phyloP scores from a whole-genome alignment of 1,284 basidiomycete species.

The Papiliotrema fonsecae region DNA sequence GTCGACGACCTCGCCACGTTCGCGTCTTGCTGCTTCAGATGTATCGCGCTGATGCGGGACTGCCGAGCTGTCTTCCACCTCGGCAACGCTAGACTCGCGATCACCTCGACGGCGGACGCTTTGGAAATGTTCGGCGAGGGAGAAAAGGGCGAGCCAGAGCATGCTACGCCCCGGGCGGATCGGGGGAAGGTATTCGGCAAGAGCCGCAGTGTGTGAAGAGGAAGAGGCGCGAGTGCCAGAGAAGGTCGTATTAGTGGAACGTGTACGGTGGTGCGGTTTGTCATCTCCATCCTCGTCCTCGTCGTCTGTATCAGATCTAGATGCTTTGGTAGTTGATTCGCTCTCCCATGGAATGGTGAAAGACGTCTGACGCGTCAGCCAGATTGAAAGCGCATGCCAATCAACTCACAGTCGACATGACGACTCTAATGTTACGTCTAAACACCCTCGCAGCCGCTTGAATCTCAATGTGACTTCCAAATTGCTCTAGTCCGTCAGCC shows the following conservation, averaged over 20 bases:
- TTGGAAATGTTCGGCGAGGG: slow-evolving; percentile 43
- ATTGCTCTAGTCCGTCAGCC: slow-evolving; percentile 24
- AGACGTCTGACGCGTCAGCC: slow-evolving; percentile 1
- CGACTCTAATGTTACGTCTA: slow-evolving; percentile 35
- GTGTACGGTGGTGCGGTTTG: slow-evolving; percentile 15
- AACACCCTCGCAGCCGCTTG: slow-evolving; percentile 39
- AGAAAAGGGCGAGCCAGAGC: slow-evolving; percentile 44
- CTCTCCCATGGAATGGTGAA: slow-evolving; percentile 4
- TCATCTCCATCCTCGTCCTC: not conserved
- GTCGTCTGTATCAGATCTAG: not conserved
- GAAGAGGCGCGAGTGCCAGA: slow-evolving; percentile 12
- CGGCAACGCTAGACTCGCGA: slow-evolving; percentile 33
- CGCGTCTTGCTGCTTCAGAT: slow-evolving; percentile 31
- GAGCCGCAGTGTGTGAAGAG: slow-evolving; percentile 12
- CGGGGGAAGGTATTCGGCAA: slow-evolving; percentile 24
- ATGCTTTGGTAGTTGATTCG: not conserved
- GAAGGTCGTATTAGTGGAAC: slow-evolving; percentile 16
- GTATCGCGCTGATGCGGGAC: slow-evolving; percentile 35
- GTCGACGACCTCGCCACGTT: slow-evolving; percentile 27
- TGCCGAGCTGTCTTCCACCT: slow-evolving; percentile 32
- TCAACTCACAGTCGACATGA: slow-evolving; percentile 31
- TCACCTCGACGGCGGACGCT: slow-evolving; percentile 32
- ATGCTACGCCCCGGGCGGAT: slow-evolving; percentile 26
- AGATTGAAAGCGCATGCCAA: not conserved
- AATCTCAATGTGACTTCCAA: slow-evolving; percentile 41